phyloP scores from a whole-genome alignment of 2,329 filamentous ascomycete genomes.

The Aspergillus arachidicola region DNA sequence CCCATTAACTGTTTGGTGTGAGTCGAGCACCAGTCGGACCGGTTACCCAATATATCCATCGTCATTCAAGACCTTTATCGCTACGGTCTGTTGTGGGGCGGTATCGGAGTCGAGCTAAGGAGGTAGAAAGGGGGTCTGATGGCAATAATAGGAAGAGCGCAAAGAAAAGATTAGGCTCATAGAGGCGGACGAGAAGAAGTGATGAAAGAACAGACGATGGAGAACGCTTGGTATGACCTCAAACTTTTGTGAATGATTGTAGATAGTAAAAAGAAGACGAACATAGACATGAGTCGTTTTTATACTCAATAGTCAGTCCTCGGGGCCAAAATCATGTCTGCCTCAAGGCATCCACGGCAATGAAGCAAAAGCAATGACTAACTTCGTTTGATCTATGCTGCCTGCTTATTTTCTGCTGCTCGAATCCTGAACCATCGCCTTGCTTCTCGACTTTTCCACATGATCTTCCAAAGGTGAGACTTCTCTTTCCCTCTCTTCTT shows the following conservation, averaged over 20 bases:
- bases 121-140: background rate
- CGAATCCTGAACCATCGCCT: background rate
- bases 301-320: background rate
- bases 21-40: background rate
- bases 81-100: background rate
- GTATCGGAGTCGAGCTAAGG: background rate
- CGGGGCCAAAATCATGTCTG: background rate
- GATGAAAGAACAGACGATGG: background rate
- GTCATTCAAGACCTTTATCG: background rate
- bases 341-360: background rate
- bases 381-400: background rate
- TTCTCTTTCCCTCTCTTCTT: background rate
- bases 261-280: background rate
- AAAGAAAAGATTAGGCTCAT: background rate
- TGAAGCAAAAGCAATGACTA: background rate
- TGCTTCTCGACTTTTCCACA: background rate
- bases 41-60: too few relatives aligned
- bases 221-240: background rate
- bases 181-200: background rate
- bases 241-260: background rate
- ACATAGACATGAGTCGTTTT: background rate
- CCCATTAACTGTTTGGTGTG: constrained; percentile 31
- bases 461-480: background rate
- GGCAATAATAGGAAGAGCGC: background rate
- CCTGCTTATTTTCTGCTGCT: background rate